Base-by-base conservation (phyloP, 306 rosid species). In the Notholithocarpus densiflorus region DNA sequence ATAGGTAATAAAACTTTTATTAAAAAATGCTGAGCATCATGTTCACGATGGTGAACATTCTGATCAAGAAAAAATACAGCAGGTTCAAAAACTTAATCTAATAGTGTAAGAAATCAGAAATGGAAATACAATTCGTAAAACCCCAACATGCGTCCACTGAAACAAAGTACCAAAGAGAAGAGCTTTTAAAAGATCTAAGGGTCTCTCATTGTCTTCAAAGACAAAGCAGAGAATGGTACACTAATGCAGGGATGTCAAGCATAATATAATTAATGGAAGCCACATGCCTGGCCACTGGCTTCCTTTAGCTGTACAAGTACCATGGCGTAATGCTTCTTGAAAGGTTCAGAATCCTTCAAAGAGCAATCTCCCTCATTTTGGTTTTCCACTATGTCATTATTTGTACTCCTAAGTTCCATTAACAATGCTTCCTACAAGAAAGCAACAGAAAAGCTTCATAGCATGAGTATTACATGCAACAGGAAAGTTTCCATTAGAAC, bases 201-300 rank as follows among this genome's bases (percentile, higher is more conserved):
- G 45, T 40, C 45, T 40, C 45, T 40, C 45, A 40, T 40, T 40
- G 45, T 40, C 45, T 40, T 40, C 45, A 40, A 40, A 40, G 45
- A 40, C 73, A 74, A 60, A 3, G 26, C 43, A 81, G 74, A 77
- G 68, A 57, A 54, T 73, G 52, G 34, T 52, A 77, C 21, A 61
- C 15, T 32, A 21, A 68, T 57, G 8, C 64, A 77, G 77, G 57
- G 51, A 77, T 18, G 5, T n/a, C 43, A 74, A 68, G 52, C 72
- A 52, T 37, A 37, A 68, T 73, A 77, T 74, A 84, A 88, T 80
- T 75, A 77, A 89, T 8, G 93, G 97, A 94, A 92, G 98, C 94
- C 95, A 88, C 97, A 90, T 89, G 97, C 97, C 97, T 92, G 90
- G 86, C 84, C 93, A 90, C 94, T 89, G 96, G 96, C 97, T 92